Conservation (phyloP, 441 rosid genomes). For the Pelargonium myrrhifolium region DNA sequence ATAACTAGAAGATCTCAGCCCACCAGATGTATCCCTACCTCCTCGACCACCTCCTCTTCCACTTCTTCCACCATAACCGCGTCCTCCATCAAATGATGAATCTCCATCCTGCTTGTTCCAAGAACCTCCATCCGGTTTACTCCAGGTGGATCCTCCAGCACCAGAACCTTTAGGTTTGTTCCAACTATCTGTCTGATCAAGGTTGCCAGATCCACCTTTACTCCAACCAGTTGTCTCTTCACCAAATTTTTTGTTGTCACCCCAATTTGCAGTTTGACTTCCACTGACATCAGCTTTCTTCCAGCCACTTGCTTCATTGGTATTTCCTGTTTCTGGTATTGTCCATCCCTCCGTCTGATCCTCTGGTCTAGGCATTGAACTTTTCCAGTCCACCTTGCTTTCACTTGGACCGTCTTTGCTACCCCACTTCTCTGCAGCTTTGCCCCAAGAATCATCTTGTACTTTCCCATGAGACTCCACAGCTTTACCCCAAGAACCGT, state of each 20-base stretch:
- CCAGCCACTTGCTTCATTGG: conserved; percentile 28
- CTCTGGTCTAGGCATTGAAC: too few species aligned
- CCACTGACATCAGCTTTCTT: conserved; percentile 19
- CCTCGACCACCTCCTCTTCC: conserved; percentile 41
- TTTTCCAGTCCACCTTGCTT: too few species aligned
- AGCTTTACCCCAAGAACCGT: not conserved
- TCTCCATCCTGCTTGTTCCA: conserved; percentile 30
- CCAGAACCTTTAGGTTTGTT: too few species aligned
- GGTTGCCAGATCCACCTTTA: too few species aligned
- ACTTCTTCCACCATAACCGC: conserved; percentile 40
- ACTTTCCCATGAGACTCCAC: not conserved
- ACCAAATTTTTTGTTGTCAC: not conserved
- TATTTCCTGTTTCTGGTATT: conserved; percentile 19
- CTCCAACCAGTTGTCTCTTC: conserved; percentile 2
- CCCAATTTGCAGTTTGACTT: conserved; percentile 10
- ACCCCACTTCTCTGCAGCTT: conserved; percentile 27
- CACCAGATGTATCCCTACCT: conserved; percentile 42
- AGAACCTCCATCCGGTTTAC: conserved; percentile 12
- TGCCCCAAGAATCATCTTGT: conserved; percentile 38
- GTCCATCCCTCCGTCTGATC: conserved; percentile 12
- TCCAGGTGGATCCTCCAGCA: conserved; percentile 26
- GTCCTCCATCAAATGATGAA: conserved; percentile 31
- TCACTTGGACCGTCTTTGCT: conserved; percentile 15
- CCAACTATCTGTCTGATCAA: too few species aligned
- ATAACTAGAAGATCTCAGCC: conserved; percentile 27